Percentiles rank a stretch among this genome's conserved stretches.
These are phyloP conservation scores for Raphanus raphanistrum DNA, from an alignment of 345 rosid species.

Conservation along the genomic window DNA sequence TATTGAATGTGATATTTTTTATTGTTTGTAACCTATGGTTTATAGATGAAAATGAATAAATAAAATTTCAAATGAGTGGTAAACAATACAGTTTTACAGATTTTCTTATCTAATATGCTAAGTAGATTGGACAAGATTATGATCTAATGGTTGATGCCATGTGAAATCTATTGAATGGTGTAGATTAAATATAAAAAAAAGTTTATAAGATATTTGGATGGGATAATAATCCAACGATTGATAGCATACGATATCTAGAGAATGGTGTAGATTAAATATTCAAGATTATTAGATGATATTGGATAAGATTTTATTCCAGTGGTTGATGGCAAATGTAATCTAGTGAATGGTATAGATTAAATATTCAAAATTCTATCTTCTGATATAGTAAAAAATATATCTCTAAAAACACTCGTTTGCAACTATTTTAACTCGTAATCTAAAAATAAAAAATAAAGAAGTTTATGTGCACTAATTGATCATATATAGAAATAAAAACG, in stretches of 20 bases:
- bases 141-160: background rate
- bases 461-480: no score
- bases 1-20: background rate
- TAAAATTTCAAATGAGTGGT: background rate
- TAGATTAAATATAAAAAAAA: background rate
- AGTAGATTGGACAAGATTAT: background rate
- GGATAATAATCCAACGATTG: background rate
- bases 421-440: no score
- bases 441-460: no score
- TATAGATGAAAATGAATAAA: background rate
- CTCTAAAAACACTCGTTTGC: no score
- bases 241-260: background rate
- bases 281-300: background rate
- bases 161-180: background rate
- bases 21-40: background rate
- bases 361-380: background rate
- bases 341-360: background rate
- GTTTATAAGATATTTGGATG: background rate
- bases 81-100: background rate
- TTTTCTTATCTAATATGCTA: background rate
- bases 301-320: background rate
- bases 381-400: background rate
- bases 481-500: no score
- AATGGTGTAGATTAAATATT: background rate
- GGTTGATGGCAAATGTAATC: background rate